A percentile compares a stretch with the other conserved stretches of the same genome.
Conservation (phyloP, 345 rosid species). For the Populus simonii region DNA sequence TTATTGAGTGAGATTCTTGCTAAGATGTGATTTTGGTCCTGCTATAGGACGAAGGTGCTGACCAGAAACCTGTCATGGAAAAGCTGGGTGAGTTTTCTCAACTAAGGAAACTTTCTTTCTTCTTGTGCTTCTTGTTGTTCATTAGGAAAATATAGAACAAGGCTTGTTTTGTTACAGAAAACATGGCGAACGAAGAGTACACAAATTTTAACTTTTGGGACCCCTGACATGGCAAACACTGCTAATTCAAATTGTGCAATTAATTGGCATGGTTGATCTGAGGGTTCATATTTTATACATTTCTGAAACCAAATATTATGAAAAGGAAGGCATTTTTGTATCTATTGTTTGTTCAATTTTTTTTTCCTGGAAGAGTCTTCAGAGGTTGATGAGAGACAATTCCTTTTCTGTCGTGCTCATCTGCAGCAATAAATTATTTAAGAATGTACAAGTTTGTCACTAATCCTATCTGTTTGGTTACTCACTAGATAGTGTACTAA, state of each 20-base stretch:
- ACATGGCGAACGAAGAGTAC: not conserved
- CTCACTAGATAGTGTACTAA: not conserved
- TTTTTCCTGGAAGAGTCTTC: not conserved
- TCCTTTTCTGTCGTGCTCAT: not conserved
- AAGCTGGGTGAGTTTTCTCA: conserved; percentile 55
- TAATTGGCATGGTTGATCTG: not conserved
- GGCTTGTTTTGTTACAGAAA: not conserved
- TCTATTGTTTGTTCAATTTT: not conserved
- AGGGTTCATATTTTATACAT: not conserved
- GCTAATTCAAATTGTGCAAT: not conserved
- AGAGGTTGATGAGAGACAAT: not conserved
- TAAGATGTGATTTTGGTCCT: conserved; percentile 12
- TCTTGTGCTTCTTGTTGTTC: not conserved
- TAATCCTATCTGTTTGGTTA: not conserved
- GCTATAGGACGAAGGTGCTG: conserved; percentile 40
- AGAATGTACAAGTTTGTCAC: not conserved
- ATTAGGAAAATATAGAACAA: not conserved
- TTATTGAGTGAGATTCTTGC: conserved; percentile 6
- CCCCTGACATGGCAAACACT: not conserved
- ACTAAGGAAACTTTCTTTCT: not conserved
- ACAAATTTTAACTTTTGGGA: not conserved
- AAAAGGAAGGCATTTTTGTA: not conserved
- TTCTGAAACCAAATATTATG: not conserved
- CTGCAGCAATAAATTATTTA: not conserved
- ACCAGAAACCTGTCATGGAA: conserved; percentile 47